Percentiles rank a stretch among this genome's conserved stretches.
Evolutionary conservation across 106 monocot species (phyloP).

Genomic region (Dactylorhiza incarnata): DNA sequence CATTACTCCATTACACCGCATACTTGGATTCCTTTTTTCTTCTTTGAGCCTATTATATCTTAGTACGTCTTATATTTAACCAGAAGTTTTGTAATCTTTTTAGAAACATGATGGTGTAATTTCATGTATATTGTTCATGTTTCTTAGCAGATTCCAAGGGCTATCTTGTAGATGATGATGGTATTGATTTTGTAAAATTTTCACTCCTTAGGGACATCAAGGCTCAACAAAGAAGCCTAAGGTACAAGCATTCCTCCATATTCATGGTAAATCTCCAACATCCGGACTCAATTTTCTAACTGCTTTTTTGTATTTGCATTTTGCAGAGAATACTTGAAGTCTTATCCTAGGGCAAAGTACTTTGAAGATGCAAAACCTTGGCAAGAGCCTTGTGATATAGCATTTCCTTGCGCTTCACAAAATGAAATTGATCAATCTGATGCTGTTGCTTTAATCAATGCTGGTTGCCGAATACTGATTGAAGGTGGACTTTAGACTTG

Average conservation of each 20-base stretch:
- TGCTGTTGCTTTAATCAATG: constrained; percentile 69
- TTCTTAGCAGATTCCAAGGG: constrained; percentile 83
- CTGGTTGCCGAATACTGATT: constrained; percentile 80
- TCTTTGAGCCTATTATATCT: background rate
- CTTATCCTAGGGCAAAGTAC: constrained; percentile 81
- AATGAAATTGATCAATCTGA: constrained; percentile 96
- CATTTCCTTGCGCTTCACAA: constrained; percentile 92
- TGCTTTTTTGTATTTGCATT: constrained; percentile 3
- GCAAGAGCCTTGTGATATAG: constrained; percentile 85
- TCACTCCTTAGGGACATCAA: constrained; percentile 87
- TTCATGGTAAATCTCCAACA: constrained; percentile 5
- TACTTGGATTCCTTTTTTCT: background rate
- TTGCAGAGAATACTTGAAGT: constrained; percentile 85
- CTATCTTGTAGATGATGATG: constrained; percentile 91
- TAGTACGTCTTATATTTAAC: background rate
- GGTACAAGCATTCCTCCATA: constrained; percentile 30
- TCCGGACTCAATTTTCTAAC: background rate
- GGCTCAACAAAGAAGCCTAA: constrained; percentile 87
- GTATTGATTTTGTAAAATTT: constrained; percentile 89
- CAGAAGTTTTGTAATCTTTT: background rate
- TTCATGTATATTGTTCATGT: background rate
- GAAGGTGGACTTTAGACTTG: constrained; percentile 47
- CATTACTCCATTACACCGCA: background rate
- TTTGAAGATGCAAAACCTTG: constrained; percentile 87
- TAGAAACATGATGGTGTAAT: background rate